These are phyloP conservation scores for Boletus sensibilis DNA, from an alignment of 768 basidiomycete species.

Conservation along the genomic window DNA sequence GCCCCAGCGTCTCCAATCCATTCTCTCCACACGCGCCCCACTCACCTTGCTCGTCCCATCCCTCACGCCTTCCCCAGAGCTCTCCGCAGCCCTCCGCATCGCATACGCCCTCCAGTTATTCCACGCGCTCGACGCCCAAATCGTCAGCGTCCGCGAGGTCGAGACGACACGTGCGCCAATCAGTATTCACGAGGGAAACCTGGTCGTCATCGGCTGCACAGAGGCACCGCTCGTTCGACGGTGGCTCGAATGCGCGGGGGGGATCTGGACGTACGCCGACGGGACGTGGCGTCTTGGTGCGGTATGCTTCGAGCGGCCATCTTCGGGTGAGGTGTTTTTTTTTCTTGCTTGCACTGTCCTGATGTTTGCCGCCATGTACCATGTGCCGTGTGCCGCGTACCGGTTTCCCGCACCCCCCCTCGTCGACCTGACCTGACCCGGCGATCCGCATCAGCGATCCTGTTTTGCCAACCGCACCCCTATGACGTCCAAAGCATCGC, in stretches of 20 bases:
- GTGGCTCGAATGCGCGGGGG: constrained; percentile 29
- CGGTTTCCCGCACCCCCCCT: neutral
- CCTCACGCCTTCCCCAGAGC: constrained; percentile 30
- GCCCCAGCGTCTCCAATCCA: constrained; percentile 54
- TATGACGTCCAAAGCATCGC: constrained; percentile 31
- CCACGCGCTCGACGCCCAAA: constrained; percentile 66
- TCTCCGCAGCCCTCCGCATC: constrained; percentile 61
- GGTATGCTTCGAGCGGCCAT: constrained; percentile 18
- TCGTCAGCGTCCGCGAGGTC: constrained; percentile 42
- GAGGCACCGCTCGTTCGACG: constrained; percentile 33
- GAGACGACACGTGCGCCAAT: constrained; percentile 16
- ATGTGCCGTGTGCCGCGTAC: too few species aligned
- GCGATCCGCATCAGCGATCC: constrained; percentile 34
- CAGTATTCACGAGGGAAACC: constrained; percentile 41
- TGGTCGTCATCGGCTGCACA: constrained; percentile 56
- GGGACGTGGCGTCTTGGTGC: constrained; percentile 14
- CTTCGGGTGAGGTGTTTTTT: constrained; percentile 15
- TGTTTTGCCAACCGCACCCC: constrained; percentile 54
- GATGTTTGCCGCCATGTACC: neutral
- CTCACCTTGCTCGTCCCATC: constrained; percentile 58
- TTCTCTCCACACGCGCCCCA: constrained; percentile 55
- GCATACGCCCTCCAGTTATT: constrained; percentile 67
- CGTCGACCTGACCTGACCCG: neutral
- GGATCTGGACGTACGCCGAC: constrained; percentile 22
- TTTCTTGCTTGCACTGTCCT: neutral